Conservation (phyloP, 768 basidiomycete species). For the Amanita polypyramis region DNA sequence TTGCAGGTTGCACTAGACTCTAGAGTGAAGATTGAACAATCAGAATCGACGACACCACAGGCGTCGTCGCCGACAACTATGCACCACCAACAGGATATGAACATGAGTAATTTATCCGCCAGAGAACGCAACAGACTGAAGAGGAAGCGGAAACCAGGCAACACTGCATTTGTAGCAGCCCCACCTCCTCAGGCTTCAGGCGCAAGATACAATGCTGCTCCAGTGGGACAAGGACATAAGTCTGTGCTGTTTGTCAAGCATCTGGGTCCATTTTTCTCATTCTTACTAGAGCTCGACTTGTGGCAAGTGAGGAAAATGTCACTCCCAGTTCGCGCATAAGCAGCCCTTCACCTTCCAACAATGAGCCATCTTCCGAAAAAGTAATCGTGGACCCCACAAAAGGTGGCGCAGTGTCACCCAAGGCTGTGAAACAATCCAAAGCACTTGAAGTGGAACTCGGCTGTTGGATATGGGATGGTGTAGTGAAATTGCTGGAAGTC, state of each 20-base stretch:
- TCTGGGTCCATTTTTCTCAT: slow-evolving; percentile 4
- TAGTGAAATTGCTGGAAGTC: slow-evolving; percentile 69
- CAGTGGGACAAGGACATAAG: slow-evolving; percentile 53
- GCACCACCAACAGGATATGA: slow-evolving; percentile 31
- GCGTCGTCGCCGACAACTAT: slow-evolving; percentile 40
- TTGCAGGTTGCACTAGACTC: background rate
- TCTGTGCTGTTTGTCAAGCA: slow-evolving; percentile 16
- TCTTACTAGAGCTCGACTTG: slow-evolving; percentile 52
- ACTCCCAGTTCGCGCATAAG: slow-evolving; percentile 42
- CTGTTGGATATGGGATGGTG: slow-evolving; percentile 80
- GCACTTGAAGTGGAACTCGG: slow-evolving; percentile 69
- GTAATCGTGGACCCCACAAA: slow-evolving; percentile 73
- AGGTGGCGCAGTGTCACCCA: slow-evolving; percentile 77
- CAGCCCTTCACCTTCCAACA: slow-evolving; percentile 40
- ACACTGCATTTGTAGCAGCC: slow-evolving; percentile 70
- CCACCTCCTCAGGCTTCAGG: slow-evolving; percentile 51
- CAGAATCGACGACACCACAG: slow-evolving; percentile 34
- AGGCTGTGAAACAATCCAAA: slow-evolving; percentile 64
- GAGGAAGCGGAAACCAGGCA: slow-evolving; percentile 85
- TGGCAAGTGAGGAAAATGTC: slow-evolving; percentile 51
- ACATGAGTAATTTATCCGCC: slow-evolving; percentile 61
- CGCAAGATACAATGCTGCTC: slow-evolving; percentile 50
- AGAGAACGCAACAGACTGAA: slow-evolving; percentile 92
- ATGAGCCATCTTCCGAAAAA: slow-evolving; percentile 40
- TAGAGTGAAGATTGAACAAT: slow-evolving; percentile 4